Conservation (phyloP, 106 monocot genomes). For the Dioscorea zingiberensis region DNA sequence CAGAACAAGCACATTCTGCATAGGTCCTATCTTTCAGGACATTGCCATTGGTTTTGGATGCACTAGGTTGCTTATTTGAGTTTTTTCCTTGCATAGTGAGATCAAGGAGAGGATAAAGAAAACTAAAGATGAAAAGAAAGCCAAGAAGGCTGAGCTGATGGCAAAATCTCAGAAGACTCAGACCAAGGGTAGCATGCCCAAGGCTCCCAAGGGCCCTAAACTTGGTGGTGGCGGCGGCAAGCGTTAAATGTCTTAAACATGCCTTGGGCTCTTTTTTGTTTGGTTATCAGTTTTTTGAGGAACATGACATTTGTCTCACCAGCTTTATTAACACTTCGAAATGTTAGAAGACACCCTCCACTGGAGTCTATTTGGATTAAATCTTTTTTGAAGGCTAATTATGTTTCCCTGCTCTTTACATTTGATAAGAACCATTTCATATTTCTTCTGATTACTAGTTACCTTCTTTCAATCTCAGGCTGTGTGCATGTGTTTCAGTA, state of each 20-base stretch:
- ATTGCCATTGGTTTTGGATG: too few species aligned
- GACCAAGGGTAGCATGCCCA: constrained; percentile 39
- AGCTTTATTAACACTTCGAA: too few species aligned
- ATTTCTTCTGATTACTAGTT: too few species aligned
- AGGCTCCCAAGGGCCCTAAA: constrained; percentile 65
- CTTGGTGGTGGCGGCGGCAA: constrained; percentile 82
- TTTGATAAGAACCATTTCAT: neutral
- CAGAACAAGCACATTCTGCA: too few species aligned
- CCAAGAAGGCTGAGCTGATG: constrained; percentile 64
- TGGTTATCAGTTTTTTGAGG: neutral
- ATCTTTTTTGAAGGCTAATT: neutral
- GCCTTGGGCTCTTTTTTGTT: neutral
- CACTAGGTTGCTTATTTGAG: too few species aligned
- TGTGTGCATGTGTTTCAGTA: too few species aligned
- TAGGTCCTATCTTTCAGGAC: too few species aligned
- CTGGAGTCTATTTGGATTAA: neutral
- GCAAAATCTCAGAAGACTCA: constrained; percentile 59
- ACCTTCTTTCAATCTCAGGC: too few species aligned
- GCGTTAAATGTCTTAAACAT: constrained; percentile 21
- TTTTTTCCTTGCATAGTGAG: constrained; percentile 37
- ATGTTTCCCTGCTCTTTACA: constrained; percentile 3
- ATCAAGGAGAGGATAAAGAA: constrained; percentile 95
- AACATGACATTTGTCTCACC: too few species aligned
- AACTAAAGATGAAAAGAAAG: constrained; percentile 91
- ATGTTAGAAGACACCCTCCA: too few species aligned